Evolutionary conservation across 2,329 filamentous ascomycete genomes (phyloP), one percentile per base, ranked within the genome.

Genomic region (Monosporascus sp.): DNA sequence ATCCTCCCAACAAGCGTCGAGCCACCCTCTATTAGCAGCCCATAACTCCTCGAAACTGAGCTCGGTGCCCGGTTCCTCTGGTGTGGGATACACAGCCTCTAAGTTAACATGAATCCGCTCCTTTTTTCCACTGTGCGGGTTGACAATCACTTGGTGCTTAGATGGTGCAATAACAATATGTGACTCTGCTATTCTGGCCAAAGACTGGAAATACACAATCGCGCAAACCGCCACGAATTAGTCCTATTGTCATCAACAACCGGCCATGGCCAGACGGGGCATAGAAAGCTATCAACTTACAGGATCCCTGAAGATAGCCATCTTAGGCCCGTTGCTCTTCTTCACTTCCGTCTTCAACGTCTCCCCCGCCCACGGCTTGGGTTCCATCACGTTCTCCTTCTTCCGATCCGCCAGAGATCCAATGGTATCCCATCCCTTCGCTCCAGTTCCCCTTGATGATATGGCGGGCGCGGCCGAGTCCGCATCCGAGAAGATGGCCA

Each of bases 181-280:
- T 57, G 77, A 75, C 68, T 77, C 74, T 74, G 84, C 76, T 75
- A 85, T 78, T 74, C 81, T 81, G 66, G 78, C 74, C 71, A 77
- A 67, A 72, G 77, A 81, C 82, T 86, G 77, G 77, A 70, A 67
- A 73, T 68, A 74, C 65, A 72, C 62, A 70, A 68, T 59, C 54
- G 67, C 63, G 66, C 64, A 62, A 64, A 64, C 59, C 62, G 66
- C 70, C 65, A 83, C 70, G 68, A 79, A 93, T 97, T 96, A 97
- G 92, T 96, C 91, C 92, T 97, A 83, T 82, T 79, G 81, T 85
- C 79, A 91, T 94, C 90, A 94, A 94, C 83, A 91, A 79, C 71
- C 79, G 80, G 77, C 68, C 73, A 73, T 69, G 72, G 69, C 70
- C 65, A 70, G 65, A 64, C 60, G 64, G 58, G 65, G 65, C 60